Base-by-base conservation (phyloP, 441 rosid genomes). In the Brassica hybrid region DNA sequence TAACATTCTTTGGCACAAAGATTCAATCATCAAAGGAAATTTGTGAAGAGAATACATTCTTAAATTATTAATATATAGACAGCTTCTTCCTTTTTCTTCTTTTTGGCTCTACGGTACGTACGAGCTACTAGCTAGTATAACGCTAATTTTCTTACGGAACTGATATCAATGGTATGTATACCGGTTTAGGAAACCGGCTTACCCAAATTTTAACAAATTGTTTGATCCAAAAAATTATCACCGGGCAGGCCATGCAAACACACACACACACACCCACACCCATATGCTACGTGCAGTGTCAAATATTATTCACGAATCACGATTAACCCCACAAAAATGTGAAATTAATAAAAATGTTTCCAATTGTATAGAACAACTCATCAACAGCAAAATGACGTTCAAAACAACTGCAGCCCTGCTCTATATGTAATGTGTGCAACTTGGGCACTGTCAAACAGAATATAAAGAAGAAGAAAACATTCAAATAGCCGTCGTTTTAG, bases 401-500 rank as follows among this genome's bases (percentile, higher is more conserved):
- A 14, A 69, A 61, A 43, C 63, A 19, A 45, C 38, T 59, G 38
- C 65, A 18, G 3, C 70, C 6, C 4, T 19, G 21, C 18, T 21
- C 62, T 1, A 52, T n/a, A 52, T 3, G 77, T 36, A 65, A 34
- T 58, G 23, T 10, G 38, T 25, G 50, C 65, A 76, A 69, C 19
- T 69, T 54, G 65, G 62, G 6, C 6, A 73, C 64, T 62, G 70
- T 76, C 79, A 70, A 52, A 56, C 12, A 63, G 71, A 70, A 76
- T 70, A 54, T 52, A 52, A 50, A 54, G 1, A 19, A 52, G 69
- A 56, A 69, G 43, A 38, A 54, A 64, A 70, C 45, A 52, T 17
- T 25, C 71, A 25, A 38, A 36, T 50, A 25, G 48, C 48, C 69
- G 23, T 38, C 75, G 7, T 63, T 76, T 61, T 76, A 75, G 65